These are phyloP conservation scores for Scleroderma citrinum DNA, from an alignment of 768 basidiomycete species.

Conservation along the genomic window DNA sequence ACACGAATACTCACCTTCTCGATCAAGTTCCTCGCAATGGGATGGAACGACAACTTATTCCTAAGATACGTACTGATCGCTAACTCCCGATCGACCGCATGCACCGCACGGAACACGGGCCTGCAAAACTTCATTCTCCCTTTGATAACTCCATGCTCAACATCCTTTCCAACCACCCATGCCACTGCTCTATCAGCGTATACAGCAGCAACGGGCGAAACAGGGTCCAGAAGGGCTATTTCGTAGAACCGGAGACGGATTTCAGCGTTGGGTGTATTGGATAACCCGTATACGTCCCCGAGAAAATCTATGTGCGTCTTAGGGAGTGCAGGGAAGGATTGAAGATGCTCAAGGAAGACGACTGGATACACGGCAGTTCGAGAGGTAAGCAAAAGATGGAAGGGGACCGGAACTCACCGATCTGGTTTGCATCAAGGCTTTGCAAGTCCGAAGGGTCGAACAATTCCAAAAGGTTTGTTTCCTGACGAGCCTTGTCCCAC, in stretches of 20 bases:
- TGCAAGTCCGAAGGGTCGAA: conserved; percentile 60
- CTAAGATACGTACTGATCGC: conserved; percentile 46
- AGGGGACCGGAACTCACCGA: conserved; percentile 55
- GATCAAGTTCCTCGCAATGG: conserved; percentile 68
- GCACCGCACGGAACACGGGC: conserved; percentile 53
- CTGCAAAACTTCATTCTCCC: conserved; percentile 86
- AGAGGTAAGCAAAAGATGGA: too few species aligned
- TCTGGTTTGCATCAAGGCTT: conserved; percentile 70
- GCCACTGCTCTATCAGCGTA: conserved; percentile 50
- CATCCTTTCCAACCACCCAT: conserved; percentile 56
- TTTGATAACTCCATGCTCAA: conserved; percentile 56
- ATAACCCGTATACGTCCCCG: conserved; percentile 43
- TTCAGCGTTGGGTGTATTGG: conserved; percentile 60
- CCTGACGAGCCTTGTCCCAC: conserved; percentile 64
- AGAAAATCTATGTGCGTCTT: conserved; percentile 53
- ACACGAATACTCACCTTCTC: conserved; percentile 50
- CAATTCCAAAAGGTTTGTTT: conserved; percentile 39
- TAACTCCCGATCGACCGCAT: conserved; percentile 45
- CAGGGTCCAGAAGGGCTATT: conserved; percentile 51
- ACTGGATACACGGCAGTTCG: conserved; percentile 36
- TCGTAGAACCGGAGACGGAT: conserved; percentile 75
- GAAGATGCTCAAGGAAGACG: conserved; percentile 79
- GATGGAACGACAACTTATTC: conserved; percentile 58
- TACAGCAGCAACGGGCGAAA: conserved; percentile 40
- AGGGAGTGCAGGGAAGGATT: conserved; percentile 58